phyloP scores from a whole-genome alignment of 208 protist species.

The Crithidia acanthocephali region DNA sequence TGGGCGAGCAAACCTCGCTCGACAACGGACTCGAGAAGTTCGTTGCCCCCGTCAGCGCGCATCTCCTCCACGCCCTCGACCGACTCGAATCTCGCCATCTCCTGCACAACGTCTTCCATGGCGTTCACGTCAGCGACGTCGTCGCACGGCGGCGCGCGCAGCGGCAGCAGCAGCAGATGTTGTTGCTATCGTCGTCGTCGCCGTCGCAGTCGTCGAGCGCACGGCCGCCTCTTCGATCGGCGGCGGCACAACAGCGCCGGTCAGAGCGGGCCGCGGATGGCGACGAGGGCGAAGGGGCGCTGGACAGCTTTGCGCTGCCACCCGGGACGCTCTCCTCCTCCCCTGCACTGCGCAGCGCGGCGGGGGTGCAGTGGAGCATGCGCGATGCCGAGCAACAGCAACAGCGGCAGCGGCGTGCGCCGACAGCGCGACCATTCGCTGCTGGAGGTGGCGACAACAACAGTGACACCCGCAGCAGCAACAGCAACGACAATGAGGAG shows the following conservation, averaged over 20 bases:
- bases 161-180: neutral
- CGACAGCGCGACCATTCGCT: neutral
- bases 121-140: slow-evolving; percentile 37
- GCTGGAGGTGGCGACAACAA: neutral
- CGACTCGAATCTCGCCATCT: slow-evolving; percentile 31
- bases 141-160: slow-evolving; percentile 17
- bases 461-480: neutral
- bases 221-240: neutral
- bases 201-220: neutral
- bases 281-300: slow-evolving; percentile 1
- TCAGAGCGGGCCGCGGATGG: neutral
- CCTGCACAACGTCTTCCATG: slow-evolving; percentile 30
- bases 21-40: slow-evolving; percentile 34
- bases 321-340: slow-evolving; percentile 26
- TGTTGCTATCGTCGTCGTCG: neutral
- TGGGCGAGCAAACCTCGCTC: neutral
- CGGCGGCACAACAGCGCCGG: neutral
- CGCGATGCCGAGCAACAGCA: slow-evolving; percentile 21
- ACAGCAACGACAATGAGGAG: neutral
- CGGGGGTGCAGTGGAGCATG: slow-evolving; percentile 19
- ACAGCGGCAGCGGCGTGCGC: slow-evolving; percentile 5
- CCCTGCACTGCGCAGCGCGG: slow-evolving; percentile 12
- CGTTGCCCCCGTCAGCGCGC: slow-evolving; percentile 22
- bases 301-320: slow-evolving; percentile 28
- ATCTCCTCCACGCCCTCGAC: slow-evolving; percentile 30